These are phyloP conservation scores for Lactifluus pinguis DNA, from an alignment of 768 basidiomycete species.

Conservation along the genomic window DNA sequence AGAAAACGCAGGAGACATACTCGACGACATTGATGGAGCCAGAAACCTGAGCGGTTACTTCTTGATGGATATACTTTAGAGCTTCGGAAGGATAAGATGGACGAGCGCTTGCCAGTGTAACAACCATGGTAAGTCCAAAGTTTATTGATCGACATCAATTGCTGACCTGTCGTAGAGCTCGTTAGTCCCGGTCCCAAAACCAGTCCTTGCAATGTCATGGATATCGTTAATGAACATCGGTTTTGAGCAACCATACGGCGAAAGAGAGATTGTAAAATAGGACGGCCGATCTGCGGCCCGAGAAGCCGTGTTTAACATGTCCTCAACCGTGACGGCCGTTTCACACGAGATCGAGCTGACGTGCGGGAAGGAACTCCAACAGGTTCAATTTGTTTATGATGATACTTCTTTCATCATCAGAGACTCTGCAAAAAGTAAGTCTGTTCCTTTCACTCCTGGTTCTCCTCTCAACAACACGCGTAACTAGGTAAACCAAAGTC, in stretches of 20 bases:
- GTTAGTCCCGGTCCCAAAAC: slow-evolving; percentile 77
- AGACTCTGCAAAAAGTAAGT: slow-evolving; percentile 20
- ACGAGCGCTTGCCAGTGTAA: slow-evolving; percentile 54
- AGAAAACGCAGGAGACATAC: slow-evolving; percentile 33
- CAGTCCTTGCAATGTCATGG: slow-evolving; percentile 57
- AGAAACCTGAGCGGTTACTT: slow-evolving; percentile 26
- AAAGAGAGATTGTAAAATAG: not conserved
- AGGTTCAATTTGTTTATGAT: not conserved
- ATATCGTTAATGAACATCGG: slow-evolving; percentile 30
- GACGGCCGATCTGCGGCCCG: not conserved
- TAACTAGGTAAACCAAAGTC: slow-evolving; percentile 8
- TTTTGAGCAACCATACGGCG: no score
- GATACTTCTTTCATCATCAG: slow-evolving; percentile 16
- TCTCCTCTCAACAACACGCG: not conserved
- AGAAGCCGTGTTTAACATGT: not conserved
- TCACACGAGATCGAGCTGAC: not conserved
- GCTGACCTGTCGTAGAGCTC: slow-evolving; percentile 66
- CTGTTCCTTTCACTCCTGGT: not conserved
- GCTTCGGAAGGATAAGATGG: slow-evolving; percentile 72
- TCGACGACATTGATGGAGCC: slow-evolving; percentile 56
- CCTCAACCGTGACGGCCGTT: not conserved
- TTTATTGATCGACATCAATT: not conserved
- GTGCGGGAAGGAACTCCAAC: not conserved
- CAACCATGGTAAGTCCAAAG: not conserved
- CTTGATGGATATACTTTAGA: slow-evolving; percentile 48